Conservation (phyloP, 2,329 filamentous ascomycete species). For the Scorias spongiosa region DNA sequence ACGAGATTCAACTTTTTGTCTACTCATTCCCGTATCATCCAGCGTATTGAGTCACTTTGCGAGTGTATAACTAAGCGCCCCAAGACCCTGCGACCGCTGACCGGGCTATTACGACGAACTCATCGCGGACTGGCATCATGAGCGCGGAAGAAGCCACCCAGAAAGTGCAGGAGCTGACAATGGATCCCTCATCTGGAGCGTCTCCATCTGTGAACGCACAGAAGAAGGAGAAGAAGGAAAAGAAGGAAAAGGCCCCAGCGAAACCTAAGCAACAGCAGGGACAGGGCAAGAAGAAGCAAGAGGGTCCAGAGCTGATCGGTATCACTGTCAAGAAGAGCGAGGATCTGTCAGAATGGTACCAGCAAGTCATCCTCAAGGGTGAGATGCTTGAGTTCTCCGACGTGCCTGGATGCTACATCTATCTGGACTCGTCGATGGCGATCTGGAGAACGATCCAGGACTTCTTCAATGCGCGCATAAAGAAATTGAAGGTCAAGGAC, state of each 20-base stretch:
- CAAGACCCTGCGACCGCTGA: too few relatives aligned
- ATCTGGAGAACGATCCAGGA: conserved; percentile 54
- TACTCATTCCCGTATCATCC: background rate
- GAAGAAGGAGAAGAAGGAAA: conserved; percentile 18
- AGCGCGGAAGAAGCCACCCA: background rate
- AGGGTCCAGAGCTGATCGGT: conserved; percentile 57
- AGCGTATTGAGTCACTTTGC: too few relatives aligned
- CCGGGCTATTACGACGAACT: too few relatives aligned
- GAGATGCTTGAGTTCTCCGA: conserved; percentile 98
- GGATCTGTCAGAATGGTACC: conserved; percentile 91
- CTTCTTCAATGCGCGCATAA: conserved; percentile 53
- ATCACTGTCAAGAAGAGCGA: conserved; percentile 75
- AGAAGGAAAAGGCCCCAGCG: conserved; percentile 17
- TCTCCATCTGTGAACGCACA: conserved; percentile 6
- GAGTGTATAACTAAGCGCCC: too few relatives aligned
- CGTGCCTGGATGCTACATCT: conserved; percentile 93
- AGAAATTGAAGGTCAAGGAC: conserved; percentile 84
- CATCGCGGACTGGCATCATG: background rate
- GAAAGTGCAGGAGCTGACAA: background rate
- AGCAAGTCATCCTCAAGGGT: conserved; percentile 91
- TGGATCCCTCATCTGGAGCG: background rate
- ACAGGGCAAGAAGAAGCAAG: conserved; percentile 27
- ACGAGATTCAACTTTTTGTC: background rate
- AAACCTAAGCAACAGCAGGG: conserved; percentile 10
- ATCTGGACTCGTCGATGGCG: conserved; percentile 54